These are phyloP conservation scores for Blastobotrys muscicola DNA, from an alignment of 805 yeast genomes.

Conservation along the genomic window DNA sequence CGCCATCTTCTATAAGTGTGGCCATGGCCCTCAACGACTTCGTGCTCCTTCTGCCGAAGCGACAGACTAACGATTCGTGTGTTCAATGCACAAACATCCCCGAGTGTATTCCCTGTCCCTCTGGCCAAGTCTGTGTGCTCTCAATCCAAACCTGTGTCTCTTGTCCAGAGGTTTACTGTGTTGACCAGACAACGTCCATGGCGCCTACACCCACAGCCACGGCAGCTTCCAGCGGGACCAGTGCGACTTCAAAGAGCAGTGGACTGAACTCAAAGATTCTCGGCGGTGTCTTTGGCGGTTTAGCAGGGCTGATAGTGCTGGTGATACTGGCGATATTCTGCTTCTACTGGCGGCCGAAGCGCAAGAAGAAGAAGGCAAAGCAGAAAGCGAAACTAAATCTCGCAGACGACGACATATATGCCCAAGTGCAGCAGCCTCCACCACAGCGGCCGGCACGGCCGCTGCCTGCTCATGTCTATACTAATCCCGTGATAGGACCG, in stretches of 20 bases:
- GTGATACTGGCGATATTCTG: too few relatives aligned
- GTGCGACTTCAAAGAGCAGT: not conserved
- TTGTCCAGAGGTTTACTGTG: conserved; percentile 11
- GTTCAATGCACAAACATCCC: conserved; percentile 10
- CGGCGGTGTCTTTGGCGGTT: too few relatives aligned
- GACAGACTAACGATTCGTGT: conserved; percentile 3
- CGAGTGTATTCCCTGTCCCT: conserved; percentile 11
- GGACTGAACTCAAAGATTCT: not conserved
- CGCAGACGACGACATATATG: too few relatives aligned
- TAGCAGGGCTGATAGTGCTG: too few relatives aligned
- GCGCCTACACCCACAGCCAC: not conserved
- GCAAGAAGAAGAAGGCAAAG: too few relatives aligned
- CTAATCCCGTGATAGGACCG: too few relatives aligned
- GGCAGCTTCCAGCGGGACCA: not conserved
- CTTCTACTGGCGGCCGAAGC: too few relatives aligned
- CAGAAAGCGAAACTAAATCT: too few relatives aligned
- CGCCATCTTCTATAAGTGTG: too few relatives aligned
- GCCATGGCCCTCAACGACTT: too few relatives aligned
- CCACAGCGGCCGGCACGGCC: not conserved
- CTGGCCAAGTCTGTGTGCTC: conserved; percentile 10
- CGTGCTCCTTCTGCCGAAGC: not conserved
- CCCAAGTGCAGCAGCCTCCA: not conserved
- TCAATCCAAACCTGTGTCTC: conserved; percentile 12
- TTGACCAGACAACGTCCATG: conserved; percentile 2
- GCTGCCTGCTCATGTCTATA: not conserved